Evolutionary conservation across 2,329 filamentous ascomycete species (phyloP).

Genomic region (Neonectria sp.): DNA sequence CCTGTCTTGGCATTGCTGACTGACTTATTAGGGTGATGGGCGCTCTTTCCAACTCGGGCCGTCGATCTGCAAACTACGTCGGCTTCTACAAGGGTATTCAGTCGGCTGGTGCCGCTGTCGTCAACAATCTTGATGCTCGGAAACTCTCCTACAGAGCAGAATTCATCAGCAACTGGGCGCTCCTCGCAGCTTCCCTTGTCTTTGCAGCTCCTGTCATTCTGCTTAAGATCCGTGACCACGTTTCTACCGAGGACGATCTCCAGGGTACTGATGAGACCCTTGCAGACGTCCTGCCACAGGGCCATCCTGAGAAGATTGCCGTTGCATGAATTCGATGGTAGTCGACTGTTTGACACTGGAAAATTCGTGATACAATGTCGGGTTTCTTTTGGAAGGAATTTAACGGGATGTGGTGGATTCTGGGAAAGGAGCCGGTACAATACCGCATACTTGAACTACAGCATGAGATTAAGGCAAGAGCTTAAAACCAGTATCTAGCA

Average conservation of each 20-base stretch:
- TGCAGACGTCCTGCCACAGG: conserved; percentile 72
- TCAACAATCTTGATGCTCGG: conserved; percentile 53
- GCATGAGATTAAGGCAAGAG: background rate
- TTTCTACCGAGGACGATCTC: conserved; percentile 85
- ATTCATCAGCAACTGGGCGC: conserved; percentile 81
- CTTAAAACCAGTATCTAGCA: background rate
- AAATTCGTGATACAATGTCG: background rate
- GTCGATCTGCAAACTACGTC: conserved; percentile 92
- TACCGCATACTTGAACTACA: background rate
- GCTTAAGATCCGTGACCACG: conserved; percentile 84
- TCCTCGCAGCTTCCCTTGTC: conserved; percentile 81
- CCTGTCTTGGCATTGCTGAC: conserved; percentile 23
- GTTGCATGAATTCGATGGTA: background rate
- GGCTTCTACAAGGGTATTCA: conserved; percentile 92
- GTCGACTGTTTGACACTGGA: background rate
- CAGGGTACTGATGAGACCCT: conserved; percentile 88
- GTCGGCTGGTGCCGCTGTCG: conserved; percentile 77
- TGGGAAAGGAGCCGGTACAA: background rate
- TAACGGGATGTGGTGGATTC: background rate
- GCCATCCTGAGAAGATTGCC: conserved; percentile 34
- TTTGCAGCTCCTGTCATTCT: conserved; percentile 86
- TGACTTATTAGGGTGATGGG: conserved; percentile 83
- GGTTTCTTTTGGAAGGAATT: background rate
- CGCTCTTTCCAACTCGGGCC: conserved; percentile 90
- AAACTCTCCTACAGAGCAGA: conserved; percentile 75